phyloP scores from a whole-genome alignment of 495 filamentous ascomycete species.

The Lophiostoma macrostomum region DNA sequence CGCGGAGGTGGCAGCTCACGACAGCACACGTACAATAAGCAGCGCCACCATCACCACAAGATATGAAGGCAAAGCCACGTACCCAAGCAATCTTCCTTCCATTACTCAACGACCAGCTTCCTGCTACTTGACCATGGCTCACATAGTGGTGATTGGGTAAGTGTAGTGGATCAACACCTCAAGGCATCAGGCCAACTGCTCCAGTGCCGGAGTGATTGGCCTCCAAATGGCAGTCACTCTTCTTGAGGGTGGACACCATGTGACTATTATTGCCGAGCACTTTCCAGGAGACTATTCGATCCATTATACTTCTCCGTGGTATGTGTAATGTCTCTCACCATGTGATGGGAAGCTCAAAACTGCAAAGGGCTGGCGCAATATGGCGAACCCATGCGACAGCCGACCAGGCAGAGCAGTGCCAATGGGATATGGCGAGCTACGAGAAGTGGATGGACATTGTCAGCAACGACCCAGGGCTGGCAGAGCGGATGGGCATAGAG shows the following conservation, averaged over 20 bases:
- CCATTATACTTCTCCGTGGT: slow-evolving; percentile 13
- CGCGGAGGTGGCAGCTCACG: too few relatives aligned
- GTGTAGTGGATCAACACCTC: too few relatives aligned
- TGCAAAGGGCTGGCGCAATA: slow-evolving; percentile 13
- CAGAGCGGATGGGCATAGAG: slow-evolving; percentile 4
- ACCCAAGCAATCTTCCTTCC: too few relatives aligned
- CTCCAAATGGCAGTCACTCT: slow-evolving; percentile 19
- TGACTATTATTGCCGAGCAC: slow-evolving; percentile 14
- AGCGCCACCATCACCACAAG: too few relatives aligned
- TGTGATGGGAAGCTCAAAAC: neutral
- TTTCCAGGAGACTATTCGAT: slow-evolving; percentile 11
- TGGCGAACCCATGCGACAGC: slow-evolving; percentile 12
- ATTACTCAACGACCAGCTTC: too few relatives aligned
- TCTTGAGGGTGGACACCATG: slow-evolving; percentile 13
- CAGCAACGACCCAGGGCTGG: neutral
- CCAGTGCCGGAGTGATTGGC: slow-evolving; percentile 18
- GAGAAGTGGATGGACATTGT: neutral
- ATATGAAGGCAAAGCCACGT: too few relatives aligned
- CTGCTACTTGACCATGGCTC: too few relatives aligned
- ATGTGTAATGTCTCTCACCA: neutral
- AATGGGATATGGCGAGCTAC: slow-evolving; percentile 14
- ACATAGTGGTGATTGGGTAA: too few relatives aligned
- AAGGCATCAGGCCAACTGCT: too few relatives aligned
- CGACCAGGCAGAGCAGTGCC: slow-evolving; percentile 8
- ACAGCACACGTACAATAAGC: too few relatives aligned